These are phyloP conservation scores for Apiospora hydei DNA, from an alignment of 2,329 filamentous ascomycete genomes.

Conservation along the genomic window DNA sequence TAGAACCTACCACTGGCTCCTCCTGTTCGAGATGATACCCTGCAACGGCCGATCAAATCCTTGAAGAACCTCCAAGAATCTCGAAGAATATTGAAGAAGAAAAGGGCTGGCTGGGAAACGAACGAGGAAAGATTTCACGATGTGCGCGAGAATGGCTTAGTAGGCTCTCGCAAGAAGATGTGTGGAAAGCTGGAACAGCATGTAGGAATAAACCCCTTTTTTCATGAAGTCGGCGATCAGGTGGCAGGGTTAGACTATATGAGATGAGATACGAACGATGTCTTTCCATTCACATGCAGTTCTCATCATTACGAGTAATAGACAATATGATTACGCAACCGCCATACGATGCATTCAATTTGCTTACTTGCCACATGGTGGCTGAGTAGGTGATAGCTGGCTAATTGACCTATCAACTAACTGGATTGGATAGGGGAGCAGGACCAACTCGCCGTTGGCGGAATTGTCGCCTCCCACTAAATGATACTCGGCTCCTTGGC, in stretches of 20 bases:
- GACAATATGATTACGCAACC: not conserved
- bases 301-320: not conserved
- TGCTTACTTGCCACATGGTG: not conserved
- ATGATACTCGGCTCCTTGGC: not conserved
- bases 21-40: too few relatives aligned
- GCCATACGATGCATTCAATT: not conserved
- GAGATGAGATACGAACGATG: too few relatives aligned
- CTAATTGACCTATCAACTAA: not conserved
- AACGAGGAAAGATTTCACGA: too few relatives aligned
- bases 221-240: too few relatives aligned
- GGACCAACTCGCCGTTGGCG: not conserved
- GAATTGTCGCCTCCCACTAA: not conserved
- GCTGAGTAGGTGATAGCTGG: not conserved
- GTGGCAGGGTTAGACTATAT: too few relatives aligned
- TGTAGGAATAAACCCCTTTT: not conserved
- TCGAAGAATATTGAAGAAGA: too few relatives aligned
- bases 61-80: too few relatives aligned
- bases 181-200: too few relatives aligned
- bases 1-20: too few relatives aligned
- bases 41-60: too few relatives aligned
- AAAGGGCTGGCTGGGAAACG: too few relatives aligned
- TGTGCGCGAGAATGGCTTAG: too few relatives aligned
- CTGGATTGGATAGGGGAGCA: not conserved
- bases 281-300: not conserved
- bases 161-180: not conserved